phyloP scores from a whole-genome alignment of 345 rosid species.

The Gossypium arboreum region DNA sequence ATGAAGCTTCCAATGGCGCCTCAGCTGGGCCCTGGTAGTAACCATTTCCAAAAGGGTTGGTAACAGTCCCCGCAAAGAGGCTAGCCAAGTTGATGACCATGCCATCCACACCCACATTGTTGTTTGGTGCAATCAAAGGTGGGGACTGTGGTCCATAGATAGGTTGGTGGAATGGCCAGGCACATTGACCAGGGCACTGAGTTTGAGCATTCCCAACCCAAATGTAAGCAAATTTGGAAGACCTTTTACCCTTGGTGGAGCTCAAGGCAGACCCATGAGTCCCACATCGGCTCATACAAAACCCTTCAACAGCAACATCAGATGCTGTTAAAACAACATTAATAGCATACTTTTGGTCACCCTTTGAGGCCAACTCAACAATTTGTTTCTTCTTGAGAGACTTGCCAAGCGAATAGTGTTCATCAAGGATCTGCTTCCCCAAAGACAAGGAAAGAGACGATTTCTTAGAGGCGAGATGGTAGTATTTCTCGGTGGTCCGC shows the following conservation, averaged over 20 bases:
- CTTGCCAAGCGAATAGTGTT: slow-evolving; percentile 57
- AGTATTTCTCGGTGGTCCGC: slow-evolving; percentile 58
- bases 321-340: slow-evolving; percentile 49
- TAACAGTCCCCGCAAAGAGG: slow-evolving; percentile 71
- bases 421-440: slow-evolving; percentile 50
- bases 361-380: slow-evolving; percentile 48
- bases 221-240: slow-evolving; percentile 52
- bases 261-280: slow-evolving; percentile 47
- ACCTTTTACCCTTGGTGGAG: slow-evolving; percentile 26
- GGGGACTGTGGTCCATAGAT: slow-evolving; percentile 68
- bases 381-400: slow-evolving; percentile 44
- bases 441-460: slow-evolving; percentile 33
- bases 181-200: slow-evolving; percentile 81
- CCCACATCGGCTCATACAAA: slow-evolving; percentile 58
- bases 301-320: slow-evolving; percentile 52
- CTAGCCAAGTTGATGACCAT: slow-evolving; percentile 71
- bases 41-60: slow-evolving; percentile 77
- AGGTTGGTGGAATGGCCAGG: slow-evolving; percentile 89
- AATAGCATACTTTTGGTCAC: slow-evolving; percentile 42
- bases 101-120: slow-evolving; percentile 73
- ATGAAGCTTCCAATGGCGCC: slow-evolving; percentile 70
- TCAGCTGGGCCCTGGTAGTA: slow-evolving; percentile 64
- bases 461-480: slow-evolving; percentile 39
- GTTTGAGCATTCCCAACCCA: slow-evolving; percentile 78
- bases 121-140: slow-evolving; percentile 65